Percentiles rank a stretch among this genome's conserved stretches.
These are phyloP conservation scores for Volvox africanus DNA, from an alignment of 139 green algal species.

Conservation along the genomic window DNA sequence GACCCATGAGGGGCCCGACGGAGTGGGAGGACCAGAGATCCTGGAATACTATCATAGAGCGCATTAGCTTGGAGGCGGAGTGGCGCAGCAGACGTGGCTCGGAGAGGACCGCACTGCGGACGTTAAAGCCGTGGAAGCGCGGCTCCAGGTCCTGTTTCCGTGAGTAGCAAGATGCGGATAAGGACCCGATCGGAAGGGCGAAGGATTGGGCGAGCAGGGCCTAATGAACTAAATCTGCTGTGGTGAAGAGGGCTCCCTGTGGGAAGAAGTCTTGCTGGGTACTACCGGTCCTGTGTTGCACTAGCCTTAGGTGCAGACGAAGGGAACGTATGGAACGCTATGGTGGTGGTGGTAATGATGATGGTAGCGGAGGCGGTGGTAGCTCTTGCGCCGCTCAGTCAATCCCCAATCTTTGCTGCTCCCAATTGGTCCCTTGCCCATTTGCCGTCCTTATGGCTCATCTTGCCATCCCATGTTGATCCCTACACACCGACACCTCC, in stretches of 20 bases:
- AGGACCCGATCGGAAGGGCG: not conserved
- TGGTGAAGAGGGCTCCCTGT: too few species aligned
- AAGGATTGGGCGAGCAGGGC: not conserved
- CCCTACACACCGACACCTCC: too few species aligned
- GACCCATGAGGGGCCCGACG: conserved; percentile 26
- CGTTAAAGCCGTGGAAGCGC: conserved; percentile 37
- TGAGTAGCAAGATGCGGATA: too few species aligned
- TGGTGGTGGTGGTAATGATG: too few species aligned
- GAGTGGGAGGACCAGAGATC: conserved; percentile 10
- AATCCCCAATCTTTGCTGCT: not conserved
- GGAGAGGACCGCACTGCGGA: not conserved
- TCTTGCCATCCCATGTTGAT: too few species aligned
- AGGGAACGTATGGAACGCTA: too few species aligned
- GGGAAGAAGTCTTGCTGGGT: too few species aligned
- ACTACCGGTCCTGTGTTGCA: too few species aligned
- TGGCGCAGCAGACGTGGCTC: conserved; percentile 41
- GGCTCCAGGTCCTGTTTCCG: conserved; percentile 35
- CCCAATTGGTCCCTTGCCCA: not conserved
- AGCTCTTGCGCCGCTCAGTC: too few species aligned
- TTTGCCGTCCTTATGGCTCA: too few species aligned
- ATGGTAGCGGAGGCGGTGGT: not conserved
- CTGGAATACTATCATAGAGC: conserved; percentile 27
- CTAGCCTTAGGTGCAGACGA: too few species aligned
- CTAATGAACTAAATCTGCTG: too few species aligned
- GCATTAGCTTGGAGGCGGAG: conserved; percentile 19